Conservation (phyloP, 495 filamentous ascomycete species). For the Evernia prunastri region DNA sequence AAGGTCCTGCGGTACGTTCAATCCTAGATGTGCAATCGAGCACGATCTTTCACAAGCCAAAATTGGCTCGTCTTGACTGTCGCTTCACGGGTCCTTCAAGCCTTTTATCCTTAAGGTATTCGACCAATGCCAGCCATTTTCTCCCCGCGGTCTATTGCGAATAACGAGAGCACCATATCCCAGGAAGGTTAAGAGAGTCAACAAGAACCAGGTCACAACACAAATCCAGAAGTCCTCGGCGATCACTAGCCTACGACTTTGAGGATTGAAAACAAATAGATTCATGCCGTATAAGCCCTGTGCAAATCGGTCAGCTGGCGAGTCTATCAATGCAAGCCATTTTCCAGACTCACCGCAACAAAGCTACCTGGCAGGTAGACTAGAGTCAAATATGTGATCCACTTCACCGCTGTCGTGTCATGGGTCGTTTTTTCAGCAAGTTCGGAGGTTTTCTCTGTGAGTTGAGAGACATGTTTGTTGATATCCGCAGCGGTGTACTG, state of each 20-base stretch:
- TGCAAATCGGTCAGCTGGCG: neutral
- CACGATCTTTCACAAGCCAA: neutral
- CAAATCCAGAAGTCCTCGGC: conserved; percentile 21
- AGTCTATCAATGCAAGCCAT: no score
- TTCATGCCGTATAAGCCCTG: conserved; percentile 21
- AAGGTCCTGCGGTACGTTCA: neutral
- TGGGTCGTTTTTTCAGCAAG: conserved; percentile 23
- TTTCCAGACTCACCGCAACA: conserved; percentile 16
- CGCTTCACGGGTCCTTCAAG: neutral
- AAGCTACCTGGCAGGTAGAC: conserved; percentile 27
- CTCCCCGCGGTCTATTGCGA: neutral
- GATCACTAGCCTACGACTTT: conserved; percentile 10
- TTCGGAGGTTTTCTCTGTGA: conserved; percentile 25
- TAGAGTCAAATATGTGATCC: conserved; percentile 27
- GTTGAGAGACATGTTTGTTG: conserved; percentile 14
- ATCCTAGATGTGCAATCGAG: neutral
- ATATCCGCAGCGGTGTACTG: conserved; percentile 19
- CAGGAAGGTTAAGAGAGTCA: conserved; percentile 17
- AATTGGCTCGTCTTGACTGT: neutral
- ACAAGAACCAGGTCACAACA: conserved; percentile 13
- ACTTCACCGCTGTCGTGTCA: conserved; percentile 25
- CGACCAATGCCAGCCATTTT: conserved; percentile 9
- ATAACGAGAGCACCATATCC: conserved; percentile 1
- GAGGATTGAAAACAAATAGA: conserved; percentile 17
- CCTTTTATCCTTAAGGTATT: neutral